Base-by-base conservation (phyloP, 805 yeast species). In the Kuraishia hungarica region DNA sequence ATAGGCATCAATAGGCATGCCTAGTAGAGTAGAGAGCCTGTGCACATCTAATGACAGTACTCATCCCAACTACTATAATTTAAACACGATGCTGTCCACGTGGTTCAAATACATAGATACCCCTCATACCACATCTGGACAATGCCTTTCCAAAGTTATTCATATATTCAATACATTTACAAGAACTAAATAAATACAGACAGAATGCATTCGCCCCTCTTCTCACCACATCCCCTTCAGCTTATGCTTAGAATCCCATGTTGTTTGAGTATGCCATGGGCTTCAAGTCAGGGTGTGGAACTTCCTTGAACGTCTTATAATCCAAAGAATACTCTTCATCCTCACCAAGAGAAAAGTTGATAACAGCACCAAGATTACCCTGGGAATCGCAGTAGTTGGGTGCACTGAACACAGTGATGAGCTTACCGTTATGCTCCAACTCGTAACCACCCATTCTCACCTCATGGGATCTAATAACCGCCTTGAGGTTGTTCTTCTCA, bases 331-430 rank as follows among this genome's bases (percentile, higher is more conserved):
- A 73, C 20, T 76, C 79, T 49, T 74, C 78, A 59, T 80, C 76
- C 11, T 67, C 66, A 7, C 70, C 63, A 19, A 74, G 76, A 57
- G 77, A 71, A 60, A 93, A 79, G 64, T 91, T 87, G 57, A 94
- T 86, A 55, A 87, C 87, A 10, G 96, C 98, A 54, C 97, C 99
- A 60, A 82, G 70, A 70, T 94, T 94, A 15, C 96, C 96, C 55
- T 89, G 91, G 17, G 86, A 75, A 67, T 94, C 99, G 73, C 98
- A 93, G 70, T 93, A 93, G 69, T 94, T 93, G 39, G 99, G 99
- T 0, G 99, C 99, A 69, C 96, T 86, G 70, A 94, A 94, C n/a
- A 94, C 96, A 0, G 99, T 94, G 54, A 91, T 82, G 53, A 94
- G 79, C 60, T 83, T 78, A 13, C 96, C 96, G 56, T 87, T 78